Percentiles rank a stretch among this genome's conserved stretches.
These are phyloP conservation scores for Rutstroemia sp. DNA, from an alignment of 2,329 filamentous ascomycete genomes.

Conservation along the genomic window DNA sequence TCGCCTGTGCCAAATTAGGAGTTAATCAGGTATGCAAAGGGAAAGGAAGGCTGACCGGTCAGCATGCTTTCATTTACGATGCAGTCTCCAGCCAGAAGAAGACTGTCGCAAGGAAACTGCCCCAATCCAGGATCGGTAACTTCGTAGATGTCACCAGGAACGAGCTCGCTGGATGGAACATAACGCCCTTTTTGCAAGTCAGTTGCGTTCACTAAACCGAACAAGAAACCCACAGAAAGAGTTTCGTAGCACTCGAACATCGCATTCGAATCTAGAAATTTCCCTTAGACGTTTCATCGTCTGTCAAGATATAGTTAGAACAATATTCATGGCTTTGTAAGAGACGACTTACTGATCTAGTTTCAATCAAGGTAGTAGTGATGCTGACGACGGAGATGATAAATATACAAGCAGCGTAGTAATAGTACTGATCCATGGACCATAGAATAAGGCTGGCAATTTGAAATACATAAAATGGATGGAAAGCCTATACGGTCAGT, in stretches of 20 bases:
- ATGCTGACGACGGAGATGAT: constrained; percentile 92
- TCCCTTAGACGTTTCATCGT: constrained; percentile 88
- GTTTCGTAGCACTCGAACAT: constrained; percentile 85
- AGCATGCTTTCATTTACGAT: constrained; percentile 99
- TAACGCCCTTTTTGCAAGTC: constrained; percentile 56
- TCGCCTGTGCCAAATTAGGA: constrained; percentile 50
- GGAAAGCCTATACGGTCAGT: constrained; percentile 70
- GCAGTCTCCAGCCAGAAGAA: constrained; percentile 87
- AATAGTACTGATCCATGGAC: constrained; percentile 96
- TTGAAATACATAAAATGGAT: constrained; percentile 98
- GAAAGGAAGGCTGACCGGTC: constrained; percentile 45
- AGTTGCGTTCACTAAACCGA: not conserved
- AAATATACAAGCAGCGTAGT: constrained; percentile 94
- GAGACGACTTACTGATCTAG: constrained; percentile 55
- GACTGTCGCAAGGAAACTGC: constrained; percentile 86
- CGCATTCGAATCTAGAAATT: constrained; percentile 91
- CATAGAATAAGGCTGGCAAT: constrained; percentile 89
- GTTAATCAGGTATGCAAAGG: not conserved
- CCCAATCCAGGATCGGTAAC: constrained; percentile 85
- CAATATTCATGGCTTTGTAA: constrained; percentile 12
- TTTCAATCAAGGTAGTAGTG: constrained; percentile 81
- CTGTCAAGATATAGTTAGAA: constrained; percentile 29
- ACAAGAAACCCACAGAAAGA: constrained; percentile 66
- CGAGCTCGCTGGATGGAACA: constrained; percentile 77
- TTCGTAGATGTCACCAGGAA: constrained; percentile 95